These are phyloP conservation scores for Hypoxylon sp. DNA, from an alignment of 2,329 filamentous ascomycete genomes.

Conservation along the genomic window DNA sequence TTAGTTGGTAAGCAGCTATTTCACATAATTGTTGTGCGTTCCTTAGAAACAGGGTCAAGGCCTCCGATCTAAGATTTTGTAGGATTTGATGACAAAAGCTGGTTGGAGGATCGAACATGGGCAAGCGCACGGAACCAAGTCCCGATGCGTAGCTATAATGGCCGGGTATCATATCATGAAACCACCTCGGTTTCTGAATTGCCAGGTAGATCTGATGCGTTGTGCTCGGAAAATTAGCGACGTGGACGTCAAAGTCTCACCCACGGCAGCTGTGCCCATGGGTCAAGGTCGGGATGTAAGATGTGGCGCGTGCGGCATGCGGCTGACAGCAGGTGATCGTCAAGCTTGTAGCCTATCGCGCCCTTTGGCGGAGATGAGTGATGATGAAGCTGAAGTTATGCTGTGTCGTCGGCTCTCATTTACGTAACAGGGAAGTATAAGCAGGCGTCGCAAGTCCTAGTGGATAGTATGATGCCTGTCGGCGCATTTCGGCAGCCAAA, in stretches of 20 bases:
- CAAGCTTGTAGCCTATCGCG: constrained; percentile 15
- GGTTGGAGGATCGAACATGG: constrained; percentile 12
- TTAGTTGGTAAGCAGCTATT: not conserved
- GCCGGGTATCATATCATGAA: not conserved
- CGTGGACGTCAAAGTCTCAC: constrained; percentile 16
- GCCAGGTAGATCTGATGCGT: constrained; percentile 5
- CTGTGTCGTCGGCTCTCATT: constrained; percentile 11
- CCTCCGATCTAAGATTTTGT: constrained; percentile 4
- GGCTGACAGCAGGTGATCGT: constrained; percentile 29
- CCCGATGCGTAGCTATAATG: constrained; percentile 4
- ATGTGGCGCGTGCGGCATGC: constrained; percentile 28
- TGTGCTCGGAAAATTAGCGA: constrained; percentile 14
- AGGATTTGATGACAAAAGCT: not conserved
- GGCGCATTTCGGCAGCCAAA: constrained; percentile 10
- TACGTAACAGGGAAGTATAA: constrained; percentile 30
- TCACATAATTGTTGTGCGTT: constrained; percentile 2
- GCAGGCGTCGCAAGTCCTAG: constrained; percentile 8
- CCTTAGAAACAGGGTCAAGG: not conserved
- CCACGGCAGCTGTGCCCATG: constrained; percentile 10
- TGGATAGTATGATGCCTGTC: constrained; percentile 14
- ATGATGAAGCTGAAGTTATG: constrained; percentile 6
- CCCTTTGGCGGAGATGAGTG: constrained; percentile 10
- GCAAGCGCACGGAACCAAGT: constrained; percentile 5
- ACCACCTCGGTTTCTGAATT: not conserved
- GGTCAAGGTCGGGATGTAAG: constrained; percentile 9